These are phyloP conservation scores for Hordeum pubiflorum DNA, from an alignment of 202 grass and related monocot species.

Conservation along the genomic window DNA sequence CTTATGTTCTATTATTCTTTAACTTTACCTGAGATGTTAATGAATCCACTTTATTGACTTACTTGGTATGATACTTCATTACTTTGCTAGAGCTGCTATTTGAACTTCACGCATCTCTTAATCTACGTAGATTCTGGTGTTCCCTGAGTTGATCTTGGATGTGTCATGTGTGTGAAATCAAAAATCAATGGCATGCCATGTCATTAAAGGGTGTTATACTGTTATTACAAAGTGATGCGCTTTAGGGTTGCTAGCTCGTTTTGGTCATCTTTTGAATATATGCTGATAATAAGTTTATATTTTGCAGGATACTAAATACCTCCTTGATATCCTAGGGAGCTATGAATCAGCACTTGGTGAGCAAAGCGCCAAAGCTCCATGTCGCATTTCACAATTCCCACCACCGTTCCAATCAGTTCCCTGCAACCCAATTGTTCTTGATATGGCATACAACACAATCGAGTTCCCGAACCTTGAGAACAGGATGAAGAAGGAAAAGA, in stretches of 20 bases:
- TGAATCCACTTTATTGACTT: neutral
- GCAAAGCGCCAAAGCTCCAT: conserved; percentile 46
- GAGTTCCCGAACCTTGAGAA: conserved; percentile 83
- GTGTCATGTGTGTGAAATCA: neutral
- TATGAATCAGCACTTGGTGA: conserved; percentile 80
- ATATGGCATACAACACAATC: conserved; percentile 71
- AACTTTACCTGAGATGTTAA: neutral
- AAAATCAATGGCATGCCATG: neutral
- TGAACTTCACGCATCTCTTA: neutral
- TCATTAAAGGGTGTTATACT: neutral
- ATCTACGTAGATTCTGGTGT: neutral
- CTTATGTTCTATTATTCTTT: neutral
- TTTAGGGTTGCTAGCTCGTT: neutral
- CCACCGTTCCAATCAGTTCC: conserved; percentile 64
- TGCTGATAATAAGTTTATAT: conserved; percentile 3
- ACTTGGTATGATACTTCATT: neutral
- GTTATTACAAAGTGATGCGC: neutral
- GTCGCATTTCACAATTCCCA: conserved; percentile 60
- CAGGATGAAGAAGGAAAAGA: conserved; percentile 97
- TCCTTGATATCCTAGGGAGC: conserved; percentile 62
- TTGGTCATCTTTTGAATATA: neutral
- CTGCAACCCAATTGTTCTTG: conserved; percentile 94
- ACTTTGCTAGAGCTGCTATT: neutral
- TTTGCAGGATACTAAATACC: conserved; percentile 64
- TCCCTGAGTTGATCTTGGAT: neutral